A percentile compares a stretch with the other conserved stretches of the same genome.
Conservation (phyloP, 805 yeast species). For the Lachancea sp. region DNA sequence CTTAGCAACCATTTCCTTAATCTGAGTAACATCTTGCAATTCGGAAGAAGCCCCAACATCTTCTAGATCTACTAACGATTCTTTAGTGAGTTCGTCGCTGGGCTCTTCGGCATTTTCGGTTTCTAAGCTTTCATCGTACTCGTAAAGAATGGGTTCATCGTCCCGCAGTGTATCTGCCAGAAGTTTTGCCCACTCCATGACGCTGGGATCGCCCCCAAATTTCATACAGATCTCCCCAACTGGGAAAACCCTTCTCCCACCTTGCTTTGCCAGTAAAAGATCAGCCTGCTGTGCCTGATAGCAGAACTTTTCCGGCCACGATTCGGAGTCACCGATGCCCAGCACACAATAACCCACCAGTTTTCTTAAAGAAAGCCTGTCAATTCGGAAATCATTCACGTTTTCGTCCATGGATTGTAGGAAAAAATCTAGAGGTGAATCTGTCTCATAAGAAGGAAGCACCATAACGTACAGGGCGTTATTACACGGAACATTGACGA, state of each 20-base stretch:
- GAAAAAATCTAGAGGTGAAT: slow-evolving; percentile 85
- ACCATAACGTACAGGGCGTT: slow-evolving; percentile 63
- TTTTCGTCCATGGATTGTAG: slow-evolving; percentile 76
- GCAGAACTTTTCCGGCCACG: slow-evolving; percentile 80
- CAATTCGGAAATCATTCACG: slow-evolving; percentile 76
- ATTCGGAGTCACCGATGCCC: slow-evolving; percentile 83
- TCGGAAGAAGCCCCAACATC: slow-evolving; percentile 60
- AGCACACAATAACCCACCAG: slow-evolving; percentile 77
- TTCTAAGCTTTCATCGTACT: slow-evolving; percentile 51
- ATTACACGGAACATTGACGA: slow-evolving; percentile 53
- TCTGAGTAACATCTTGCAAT: slow-evolving; percentile 25
- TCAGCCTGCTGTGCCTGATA: slow-evolving; percentile 78
- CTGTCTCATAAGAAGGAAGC: slow-evolving; percentile 87
- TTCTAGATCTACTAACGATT: slow-evolving; percentile 69
- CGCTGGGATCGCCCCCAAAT: slow-evolving; percentile 49
- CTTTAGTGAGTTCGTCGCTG: slow-evolving; percentile 29
- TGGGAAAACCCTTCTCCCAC: slow-evolving; percentile 82
- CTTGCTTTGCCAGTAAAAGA: slow-evolving; percentile 68
- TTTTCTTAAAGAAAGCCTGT: slow-evolving; percentile 65
- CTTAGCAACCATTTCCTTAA: slow-evolving; percentile 82
- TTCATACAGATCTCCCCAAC: slow-evolving; percentile 80
- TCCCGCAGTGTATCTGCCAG: slow-evolving; percentile 60
- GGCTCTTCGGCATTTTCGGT: slow-evolving; percentile 41
- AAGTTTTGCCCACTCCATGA: slow-evolving; percentile 61
- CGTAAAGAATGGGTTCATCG: slow-evolving; percentile 60